Evolutionary conservation across 2,329 filamentous ascomycete genomes (phyloP), one percentile per base, ranked within the genome.

Genomic region (Drechslerella dactyloides): DNA sequence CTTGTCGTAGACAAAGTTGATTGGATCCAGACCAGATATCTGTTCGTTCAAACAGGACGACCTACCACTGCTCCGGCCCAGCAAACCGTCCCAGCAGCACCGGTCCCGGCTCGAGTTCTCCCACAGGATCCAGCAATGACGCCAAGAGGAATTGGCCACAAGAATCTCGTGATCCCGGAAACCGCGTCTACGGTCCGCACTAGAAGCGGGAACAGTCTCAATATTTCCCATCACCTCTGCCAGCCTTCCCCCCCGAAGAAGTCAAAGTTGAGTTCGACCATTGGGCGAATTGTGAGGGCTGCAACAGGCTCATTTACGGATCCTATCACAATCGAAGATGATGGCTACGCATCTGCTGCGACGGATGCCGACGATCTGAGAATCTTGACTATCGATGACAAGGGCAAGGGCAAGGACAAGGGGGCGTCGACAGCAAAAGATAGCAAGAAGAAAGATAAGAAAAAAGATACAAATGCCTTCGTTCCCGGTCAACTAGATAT

Each of bases 21-120:
- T 76, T 97, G 93, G 93, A 92, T 96, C 69, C 91, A 96, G 77
- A 92, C 91, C 27, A 85, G 92, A 51, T 96, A 96, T 78, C 83
- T 97, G 0, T 90, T 96, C 75, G 86, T 90, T 48, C 76, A 80
- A 33, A 73, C 60, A 1, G 69, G 61, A 13, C 65, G 61, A 33
- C 3, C 48, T 2, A 40, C 56, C 1, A 50, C 7, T 10, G 11
- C 21, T n/a, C 15, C 54, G 53, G 7, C 10, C 21, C 59, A 17
- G 13, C n/a, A 33, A 33, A 4, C 21, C 6, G 54, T 21, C 13
- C 10, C 46, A 4, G 37, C 4, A 2, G 48, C 55, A 6, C 59
- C 59, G 10, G 54, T 60, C 35, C 66, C 66, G 15, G 24, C 23
- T 2, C 58, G 54, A 8, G 33, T 54, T 7, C 81, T 80, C 53